phyloP scores from a whole-genome alignment of 768 basidiomycete species.

The Agrocybe praecox region DNA sequence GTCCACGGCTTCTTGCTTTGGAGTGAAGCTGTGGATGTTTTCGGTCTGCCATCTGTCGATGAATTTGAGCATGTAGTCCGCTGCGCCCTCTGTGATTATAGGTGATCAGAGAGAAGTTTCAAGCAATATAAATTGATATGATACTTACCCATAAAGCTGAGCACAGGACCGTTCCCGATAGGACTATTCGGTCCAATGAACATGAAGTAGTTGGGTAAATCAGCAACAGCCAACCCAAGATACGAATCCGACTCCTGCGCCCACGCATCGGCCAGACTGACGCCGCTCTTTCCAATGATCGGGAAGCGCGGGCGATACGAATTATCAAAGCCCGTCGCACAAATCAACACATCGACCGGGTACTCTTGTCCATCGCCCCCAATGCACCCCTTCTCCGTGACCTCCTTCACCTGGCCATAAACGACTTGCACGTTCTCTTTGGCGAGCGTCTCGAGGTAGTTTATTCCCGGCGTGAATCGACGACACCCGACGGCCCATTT shows the following conservation, averaged over 20 bases:
- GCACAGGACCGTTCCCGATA: slow-evolving; percentile 34
- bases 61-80: slow-evolving; percentile 34
- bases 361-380: slow-evolving; percentile 29
- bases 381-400: slow-evolving; percentile 32
- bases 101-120: neutral
- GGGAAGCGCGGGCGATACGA: slow-evolving; percentile 33
- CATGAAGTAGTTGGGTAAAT: slow-evolving; percentile 36
- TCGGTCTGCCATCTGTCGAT: slow-evolving; percentile 37
- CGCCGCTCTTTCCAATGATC: slow-evolving; percentile 26
- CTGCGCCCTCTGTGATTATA: slow-evolving; percentile 27
- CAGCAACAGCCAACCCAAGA: slow-evolving; percentile 30
- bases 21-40: slow-evolving; percentile 35
- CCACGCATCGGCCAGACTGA: slow-evolving; percentile 34
- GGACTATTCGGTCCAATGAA: slow-evolving; percentile 35
- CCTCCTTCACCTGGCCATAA: slow-evolving; percentile 27
- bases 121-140: neutral
- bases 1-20: slow-evolving; percentile 33
- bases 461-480: slow-evolving; percentile 35
- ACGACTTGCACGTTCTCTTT: slow-evolving; percentile 33
- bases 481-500: slow-evolving; percentile 34
- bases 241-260: slow-evolving; percentile 30
- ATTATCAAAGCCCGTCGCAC: slow-evolving; percentile 39
- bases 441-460: slow-evolving; percentile 36
- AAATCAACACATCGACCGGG: slow-evolving; percentile 34
- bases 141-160: slow-evolving; percentile 28